Percentiles rank a stretch among this genome's conserved stretches.
Conservation (phyloP, 805 yeast species). For the Schwanniomyces polymorphus region DNA sequence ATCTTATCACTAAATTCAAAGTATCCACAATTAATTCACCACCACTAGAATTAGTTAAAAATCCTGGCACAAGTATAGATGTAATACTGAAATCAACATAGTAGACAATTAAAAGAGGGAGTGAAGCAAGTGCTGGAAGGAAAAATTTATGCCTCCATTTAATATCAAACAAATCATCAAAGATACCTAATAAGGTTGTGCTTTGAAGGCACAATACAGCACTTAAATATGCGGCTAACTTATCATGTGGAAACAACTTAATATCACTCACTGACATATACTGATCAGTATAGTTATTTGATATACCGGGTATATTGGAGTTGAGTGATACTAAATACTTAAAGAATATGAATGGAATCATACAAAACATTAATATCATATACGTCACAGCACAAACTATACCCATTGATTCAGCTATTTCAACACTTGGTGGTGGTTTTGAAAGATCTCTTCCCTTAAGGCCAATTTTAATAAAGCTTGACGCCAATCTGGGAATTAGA, state of each 20-base stretch:
- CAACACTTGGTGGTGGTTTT: constrained; percentile 63
- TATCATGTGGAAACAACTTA: constrained; percentile 70
- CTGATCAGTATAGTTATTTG: constrained; percentile 34
- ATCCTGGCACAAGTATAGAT: constrained; percentile 76
- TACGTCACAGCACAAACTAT: constrained; percentile 81
- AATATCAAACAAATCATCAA: constrained; percentile 93
- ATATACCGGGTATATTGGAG: constrained; percentile 31
- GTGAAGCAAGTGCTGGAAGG: constrained; percentile 89
- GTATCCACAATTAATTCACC: constrained; percentile 26
- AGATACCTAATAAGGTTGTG: constrained; percentile 81
- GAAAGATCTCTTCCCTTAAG: constrained; percentile 83
- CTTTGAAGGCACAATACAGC: constrained; percentile 82
- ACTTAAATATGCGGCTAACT: constrained; percentile 81
- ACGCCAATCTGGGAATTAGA: constrained; percentile 68
- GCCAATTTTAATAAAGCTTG: constrained; percentile 72
- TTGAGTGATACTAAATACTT: constrained; percentile 60
- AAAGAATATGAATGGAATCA: constrained; percentile 86
- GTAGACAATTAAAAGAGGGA: constrained; percentile 88
- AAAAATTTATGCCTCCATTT: constrained; percentile 98
- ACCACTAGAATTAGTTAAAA: constrained; percentile 41
- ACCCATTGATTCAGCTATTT: constrained; percentile 90
- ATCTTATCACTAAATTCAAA: constrained; percentile 19
- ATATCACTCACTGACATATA: constrained; percentile 30
- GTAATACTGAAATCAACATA: constrained; percentile 94
- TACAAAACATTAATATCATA: constrained; percentile 74